Evolutionary conservation across 2,329 filamentous ascomycete species (phyloP), one percentile per base, ranked within the genome.

Genomic region (Penicillium decumbens): DNA sequence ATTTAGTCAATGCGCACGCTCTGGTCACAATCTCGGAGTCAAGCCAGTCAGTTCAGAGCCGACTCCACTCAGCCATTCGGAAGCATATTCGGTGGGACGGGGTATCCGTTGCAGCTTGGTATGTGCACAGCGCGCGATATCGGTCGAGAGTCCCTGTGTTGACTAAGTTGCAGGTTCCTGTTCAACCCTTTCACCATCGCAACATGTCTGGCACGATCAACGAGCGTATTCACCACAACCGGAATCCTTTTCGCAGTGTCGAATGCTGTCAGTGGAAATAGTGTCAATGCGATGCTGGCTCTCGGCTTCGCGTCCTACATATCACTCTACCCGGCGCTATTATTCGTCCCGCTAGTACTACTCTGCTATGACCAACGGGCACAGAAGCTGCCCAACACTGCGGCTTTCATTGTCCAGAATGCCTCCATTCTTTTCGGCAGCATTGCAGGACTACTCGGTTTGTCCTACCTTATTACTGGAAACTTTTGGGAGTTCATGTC

Each of bases 111-210:
- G 89, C 87, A 45, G 89, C 91, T 54, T 82, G 87, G 85, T 93
- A 80, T 63, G 80, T 62, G 35, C 12, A 25, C 23, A 41, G 29
- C 18, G 18, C 9, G 7, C 20, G 0, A 29, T 33, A 7, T 27
- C 1, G 1, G 23, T 32, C 13, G 15, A 29, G 24, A 23, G 35
- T 24, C 39, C 41, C 57, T 40, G 25, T 52, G 15, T 45, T 50
- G 8, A 53, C 10, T 58, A 41, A 18, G 28, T 9, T n/a, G 8
- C 37, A 93, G 89, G 57, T 97, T 89, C 66, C 80, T 98, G 2
- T 92, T 97, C 74, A 97, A 95, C 67, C 93, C 93, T 0, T 95
- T 95, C 66, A 95, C 91, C 1, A 82, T 98, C 53, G 83, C 90
- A 39, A 91, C 90, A 15, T 97, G 92, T 68, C 80, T 98, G 51